Base-by-base conservation (phyloP, 1,284 basidiomycete species). In the Irpex lacteus region DNA sequence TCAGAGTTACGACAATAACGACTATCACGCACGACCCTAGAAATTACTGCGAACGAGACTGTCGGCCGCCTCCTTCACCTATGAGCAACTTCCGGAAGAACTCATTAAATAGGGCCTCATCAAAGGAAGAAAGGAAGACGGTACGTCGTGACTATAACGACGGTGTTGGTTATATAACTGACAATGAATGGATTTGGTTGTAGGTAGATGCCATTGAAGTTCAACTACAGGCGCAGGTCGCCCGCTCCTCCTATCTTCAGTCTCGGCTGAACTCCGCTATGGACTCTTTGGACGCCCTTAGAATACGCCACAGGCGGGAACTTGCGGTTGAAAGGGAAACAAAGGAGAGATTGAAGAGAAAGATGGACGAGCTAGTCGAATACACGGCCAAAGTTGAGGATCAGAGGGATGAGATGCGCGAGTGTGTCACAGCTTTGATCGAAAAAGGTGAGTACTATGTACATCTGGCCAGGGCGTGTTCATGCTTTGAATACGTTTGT, bases 361-460 rank as follows among this genome's bases (percentile, higher is more conserved):
- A 81, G 57, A 69, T 85, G 6, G 70, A 78, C 37, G 71, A 72
- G 11, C 80, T 77, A 66, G 69, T 70, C 26, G 68, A 70, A 3
- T 66, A 74, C 11, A 74, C 80, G 8, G 77, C 71, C 58, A 71
- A 66, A 6, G 72, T 78, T 4, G 83, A 87, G 70, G 70, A 70
- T 3, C 85, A 88, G 69, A 77, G 76, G 65, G 84, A 87, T 67
- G 83, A 86, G 61, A 71, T 85, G 69, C 77, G 80, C 65, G 84
- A 84, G 58, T 84, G 79, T 5, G 83, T 89, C 0, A 69, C 81
- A 53, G 74, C 81, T 65, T 73, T 89, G 53, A 79, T 87, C 18
- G 78, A 85, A 69, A 86, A 85, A 85, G 84, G 88, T 88, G 69
- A 57, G 81, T 67, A 18, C 8, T 18, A 40, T 15, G 26, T 26